phyloP scores from a whole-genome alignment of 345 rosid species.

The Gynandropsis gynandra region DNA sequence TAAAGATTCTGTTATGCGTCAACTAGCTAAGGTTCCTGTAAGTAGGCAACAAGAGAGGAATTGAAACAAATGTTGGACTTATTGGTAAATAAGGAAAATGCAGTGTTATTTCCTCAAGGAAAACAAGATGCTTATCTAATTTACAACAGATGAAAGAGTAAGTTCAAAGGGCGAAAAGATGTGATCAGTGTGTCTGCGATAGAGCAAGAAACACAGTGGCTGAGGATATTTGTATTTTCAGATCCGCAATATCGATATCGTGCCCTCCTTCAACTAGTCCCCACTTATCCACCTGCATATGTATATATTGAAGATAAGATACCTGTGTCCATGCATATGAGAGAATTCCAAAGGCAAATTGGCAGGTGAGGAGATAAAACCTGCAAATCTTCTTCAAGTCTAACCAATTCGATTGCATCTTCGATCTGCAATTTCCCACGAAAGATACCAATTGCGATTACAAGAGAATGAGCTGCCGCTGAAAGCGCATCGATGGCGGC shows the following conservation, averaged over 20 bases:
- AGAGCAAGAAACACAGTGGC: conserved; percentile 83
- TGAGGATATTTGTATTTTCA: conserved; percentile 79
- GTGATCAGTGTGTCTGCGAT: conserved; percentile 38
- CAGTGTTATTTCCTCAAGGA: no score
- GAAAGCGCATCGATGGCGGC: conserved; percentile 89
- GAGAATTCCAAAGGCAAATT: background rate
- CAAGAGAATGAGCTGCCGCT: conserved; percentile 72
- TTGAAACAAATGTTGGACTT: no score
- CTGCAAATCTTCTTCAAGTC: conserved; percentile 98
- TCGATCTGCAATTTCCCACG: conserved; percentile 72
- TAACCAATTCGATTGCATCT: conserved; percentile 74
- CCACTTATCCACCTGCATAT: conserved; percentile 77
- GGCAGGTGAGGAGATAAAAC: conserved; percentile 27
- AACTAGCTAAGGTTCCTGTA: no score
- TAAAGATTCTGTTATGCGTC: no score
- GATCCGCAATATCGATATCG: conserved; percentile 89
- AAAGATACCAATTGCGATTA: conserved; percentile 58
- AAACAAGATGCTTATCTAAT: background rate
- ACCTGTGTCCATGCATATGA: background rate
- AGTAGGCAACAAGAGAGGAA: no score
- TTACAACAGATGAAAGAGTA: conserved; percentile 17
- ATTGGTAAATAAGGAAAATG: no score
- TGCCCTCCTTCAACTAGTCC: conserved; percentile 98
- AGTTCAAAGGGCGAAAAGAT: background rate
- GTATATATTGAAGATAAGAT: conserved; percentile 18